Percentiles rank a stretch among this genome's conserved stretches.
phyloP scores from a whole-genome alignment of 1,284 basidiomycete genomes.

The Cryptococcus sp. region DNA sequence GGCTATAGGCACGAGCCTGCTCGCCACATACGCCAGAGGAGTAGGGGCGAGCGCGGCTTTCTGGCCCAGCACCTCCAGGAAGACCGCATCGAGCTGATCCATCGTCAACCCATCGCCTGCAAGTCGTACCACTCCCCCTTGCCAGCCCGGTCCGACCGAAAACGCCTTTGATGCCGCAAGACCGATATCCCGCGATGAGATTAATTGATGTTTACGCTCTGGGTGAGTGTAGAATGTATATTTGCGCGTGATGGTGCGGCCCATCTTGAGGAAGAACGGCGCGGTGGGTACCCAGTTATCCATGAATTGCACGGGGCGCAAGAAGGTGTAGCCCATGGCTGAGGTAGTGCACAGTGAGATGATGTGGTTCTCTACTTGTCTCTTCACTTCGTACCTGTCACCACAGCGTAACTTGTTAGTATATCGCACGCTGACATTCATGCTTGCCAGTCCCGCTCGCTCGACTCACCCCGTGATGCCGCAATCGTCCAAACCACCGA shows the following conservation, averaged over 20 bases:
- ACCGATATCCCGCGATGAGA: constrained; percentile 23
- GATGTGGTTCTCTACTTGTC: constrained; percentile 31
- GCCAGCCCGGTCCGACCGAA: constrained; percentile 5
- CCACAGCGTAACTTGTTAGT: not conserved
- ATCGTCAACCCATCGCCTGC: constrained; percentile 7
- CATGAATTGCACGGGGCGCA: constrained; percentile 32
- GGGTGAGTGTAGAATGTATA: constrained; percentile 20
- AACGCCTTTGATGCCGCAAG: constrained; percentile 2
- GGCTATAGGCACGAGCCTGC: constrained; percentile 4
- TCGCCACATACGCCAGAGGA: constrained; percentile 2
- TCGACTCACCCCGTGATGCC: constrained; percentile 25
- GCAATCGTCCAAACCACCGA: constrained; percentile 20
- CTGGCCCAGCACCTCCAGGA: constrained; percentile 4
- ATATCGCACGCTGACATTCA: not conserved
- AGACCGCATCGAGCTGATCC: constrained; percentile 1
- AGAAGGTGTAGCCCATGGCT: constrained; percentile 16
- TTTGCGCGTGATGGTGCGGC: constrained; percentile 18
- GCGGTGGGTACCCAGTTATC: constrained; percentile 20
- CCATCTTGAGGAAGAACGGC: constrained; percentile 20
- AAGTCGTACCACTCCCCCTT: constrained; percentile 3
- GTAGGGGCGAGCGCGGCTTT: constrained; percentile 1
- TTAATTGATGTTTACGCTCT: constrained; percentile 23
- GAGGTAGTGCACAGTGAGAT: constrained; percentile 1
- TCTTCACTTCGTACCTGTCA: constrained; percentile 32
- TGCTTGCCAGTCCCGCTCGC: constrained; percentile 5